phyloP scores from a whole-genome alignment of 1,284 basidiomycete species.

The Takashimella koratensis region DNA sequence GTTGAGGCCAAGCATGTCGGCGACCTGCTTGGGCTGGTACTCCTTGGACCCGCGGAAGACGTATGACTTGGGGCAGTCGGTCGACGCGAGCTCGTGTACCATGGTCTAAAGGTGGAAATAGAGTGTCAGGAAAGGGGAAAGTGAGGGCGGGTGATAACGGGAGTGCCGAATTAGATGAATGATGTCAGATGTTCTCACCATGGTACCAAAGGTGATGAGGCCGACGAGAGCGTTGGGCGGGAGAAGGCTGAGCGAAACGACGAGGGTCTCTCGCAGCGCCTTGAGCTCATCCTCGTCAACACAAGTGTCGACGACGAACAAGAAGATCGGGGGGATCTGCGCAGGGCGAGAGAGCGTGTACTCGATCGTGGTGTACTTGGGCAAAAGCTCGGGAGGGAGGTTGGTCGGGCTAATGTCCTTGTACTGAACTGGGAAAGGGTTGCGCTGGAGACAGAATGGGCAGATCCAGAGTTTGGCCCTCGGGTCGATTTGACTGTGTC shows the following conservation, averaged over 20 bases:
- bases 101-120: slow-evolving; percentile 64
- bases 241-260: slow-evolving; percentile 87
- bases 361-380: slow-evolving; percentile 99
- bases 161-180: background rate
- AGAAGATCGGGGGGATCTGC: slow-evolving; percentile 90
- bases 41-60: slow-evolving; percentile 99
- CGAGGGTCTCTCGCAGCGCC: slow-evolving; percentile 85
- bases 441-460: slow-evolving; percentile 94
- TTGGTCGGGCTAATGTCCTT: slow-evolving; percentile 98
- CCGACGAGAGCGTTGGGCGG: slow-evolving; percentile 93
- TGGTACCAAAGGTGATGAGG: slow-evolving; percentile 92
- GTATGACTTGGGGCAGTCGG: slow-evolving; percentile 95
- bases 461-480: slow-evolving; percentile 99
- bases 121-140: background rate
- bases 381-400: slow-evolving; percentile 88
- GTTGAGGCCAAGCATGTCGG: slow-evolving; percentile 92
- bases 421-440: slow-evolving; percentile 97
- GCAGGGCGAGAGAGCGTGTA: slow-evolving; percentile 91
- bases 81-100: slow-evolving; percentile 97
- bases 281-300: slow-evolving; percentile 95
- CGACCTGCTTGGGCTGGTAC: slow-evolving; percentile 93
- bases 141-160: background rate
- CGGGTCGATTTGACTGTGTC: slow-evolving; percentile 95
- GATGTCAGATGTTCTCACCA: slow-evolving; percentile 58
- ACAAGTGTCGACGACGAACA: slow-evolving; percentile 97